Base-by-base conservation (phyloP, 805 yeast species). In the Ogataea neopini region DNA sequence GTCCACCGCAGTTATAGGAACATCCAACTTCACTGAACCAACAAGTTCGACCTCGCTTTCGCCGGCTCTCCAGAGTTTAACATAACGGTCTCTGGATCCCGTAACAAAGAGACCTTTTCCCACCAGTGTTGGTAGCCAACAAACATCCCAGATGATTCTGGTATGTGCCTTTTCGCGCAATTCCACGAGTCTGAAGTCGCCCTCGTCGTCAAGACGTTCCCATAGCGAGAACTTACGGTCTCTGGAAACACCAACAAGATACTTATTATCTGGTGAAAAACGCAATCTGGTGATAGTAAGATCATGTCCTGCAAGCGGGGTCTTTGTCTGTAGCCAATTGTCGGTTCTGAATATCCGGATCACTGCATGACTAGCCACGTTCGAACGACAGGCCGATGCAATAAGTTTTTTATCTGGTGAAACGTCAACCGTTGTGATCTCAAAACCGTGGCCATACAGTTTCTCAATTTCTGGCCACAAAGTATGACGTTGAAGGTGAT, bases 381-480 rank as follows among this genome's bases (percentile, higher is more conserved):
- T 92, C 3, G 98, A 90, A 51, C 84, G 79, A 71, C 97, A 92
- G n/a, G 97, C 87, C 7, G 96, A 82, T 2, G 97, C 97, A 37
- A 94, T 75, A 20, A 85, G 63, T 30, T 69, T 63, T 11, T 80
- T 77, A 57, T 78, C 82, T 4, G 84, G 81, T 7, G 89, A 80
- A 1, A 83, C 77, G 44, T 87, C 96, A 33, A 90, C 75, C 38
- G 92, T 77, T 0, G 89, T 81, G 32, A 91, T 81, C 64, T 95
- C 99, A 67, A 89, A 95, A 7, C 99, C 99, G 65, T 94, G 99
- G 0, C 99, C 99, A 61, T 94, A 94, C 37, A 94, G 68, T 64
- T 94, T 94, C 59, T 94, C 99, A 47, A 85, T 71, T 62, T 94
- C 99, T 0, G 99, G 99, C 85, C 95, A 94, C 44, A 94, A 71